Evolutionary conservation across 345 rosid genomes (phyloP).

Genomic region (Hypericum androsaemum): DNA sequence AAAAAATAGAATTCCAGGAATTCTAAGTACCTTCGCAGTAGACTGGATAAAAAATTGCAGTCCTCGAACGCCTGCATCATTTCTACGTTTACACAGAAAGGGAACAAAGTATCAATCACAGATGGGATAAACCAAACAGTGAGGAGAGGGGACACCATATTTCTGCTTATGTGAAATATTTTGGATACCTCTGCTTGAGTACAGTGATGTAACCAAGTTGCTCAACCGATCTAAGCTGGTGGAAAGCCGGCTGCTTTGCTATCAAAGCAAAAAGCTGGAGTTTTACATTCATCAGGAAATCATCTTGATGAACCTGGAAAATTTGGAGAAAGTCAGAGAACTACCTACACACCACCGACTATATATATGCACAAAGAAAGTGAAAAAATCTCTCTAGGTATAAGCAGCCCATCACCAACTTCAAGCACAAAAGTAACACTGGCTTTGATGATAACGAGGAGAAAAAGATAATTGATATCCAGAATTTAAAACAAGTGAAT

Average conservation of each 20-base stretch:
- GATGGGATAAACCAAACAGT: constrained; percentile 1
- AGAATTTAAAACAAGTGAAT: too few relatives aligned
- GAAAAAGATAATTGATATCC: too few relatives aligned
- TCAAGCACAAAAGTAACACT: too few relatives aligned
- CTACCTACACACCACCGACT: too few relatives aligned
- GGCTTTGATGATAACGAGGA: too few relatives aligned
- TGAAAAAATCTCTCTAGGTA: too few relatives aligned
- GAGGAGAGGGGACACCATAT: too few relatives aligned
- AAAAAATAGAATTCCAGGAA: background rate
- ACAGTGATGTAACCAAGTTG: constrained; percentile 86
- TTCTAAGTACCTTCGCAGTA: constrained; percentile 50
- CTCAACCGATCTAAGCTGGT: constrained; percentile 94
- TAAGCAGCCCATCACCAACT: too few relatives aligned
- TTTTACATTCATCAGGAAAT: constrained; percentile 57
- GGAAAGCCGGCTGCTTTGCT: constrained; percentile 86
- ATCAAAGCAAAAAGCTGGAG: constrained; percentile 71
- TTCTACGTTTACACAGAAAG: constrained; percentile 31
- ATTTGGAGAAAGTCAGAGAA: too few relatives aligned
- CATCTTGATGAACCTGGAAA: constrained; percentile 74
- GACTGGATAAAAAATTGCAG: constrained; percentile 82
- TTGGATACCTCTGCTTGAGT: constrained; percentile 56
- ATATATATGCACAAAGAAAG: too few relatives aligned
- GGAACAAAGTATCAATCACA: background rate
- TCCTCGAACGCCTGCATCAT: constrained; percentile 66
- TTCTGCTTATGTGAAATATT: too few relatives aligned